Evolutionary conservation across 2,329 filamentous ascomycete genomes (phyloP).

Genomic region (Nemania bipapillata): DNA sequence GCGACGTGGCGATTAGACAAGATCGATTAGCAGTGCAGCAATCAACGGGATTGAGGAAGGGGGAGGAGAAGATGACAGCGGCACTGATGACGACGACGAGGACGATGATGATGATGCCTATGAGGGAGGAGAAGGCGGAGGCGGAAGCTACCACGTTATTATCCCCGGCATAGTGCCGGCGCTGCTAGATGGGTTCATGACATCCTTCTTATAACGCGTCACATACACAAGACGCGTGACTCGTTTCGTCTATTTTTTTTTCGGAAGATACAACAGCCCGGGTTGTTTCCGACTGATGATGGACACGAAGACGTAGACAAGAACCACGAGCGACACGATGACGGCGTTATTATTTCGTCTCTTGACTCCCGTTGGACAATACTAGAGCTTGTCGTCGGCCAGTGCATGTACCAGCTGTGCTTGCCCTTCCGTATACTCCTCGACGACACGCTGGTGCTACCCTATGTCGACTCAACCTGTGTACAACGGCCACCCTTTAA

Average conservation of each 20-base stretch:
- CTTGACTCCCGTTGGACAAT: not conserved
- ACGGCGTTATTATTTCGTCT: too few species aligned
- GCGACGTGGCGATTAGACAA: too few species aligned
- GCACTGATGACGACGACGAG: not conserved
- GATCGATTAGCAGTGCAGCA: too few species aligned
- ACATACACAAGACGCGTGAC: too few species aligned
- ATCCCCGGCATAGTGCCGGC: slow-evolving; percentile 1
- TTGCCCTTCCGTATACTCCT: slow-evolving; percentile 6
- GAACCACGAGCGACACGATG: too few species aligned
- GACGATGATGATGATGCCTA: not conserved
- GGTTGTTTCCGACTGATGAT: too few species aligned
- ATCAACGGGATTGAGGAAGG: not conserved
- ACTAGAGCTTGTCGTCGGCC: slow-evolving; percentile 13
- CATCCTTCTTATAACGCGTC: too few species aligned
- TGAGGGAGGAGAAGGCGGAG: not conserved
- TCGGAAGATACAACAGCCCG: too few species aligned
- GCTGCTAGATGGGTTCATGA: too few species aligned
- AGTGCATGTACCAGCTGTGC: slow-evolving; percentile 5
- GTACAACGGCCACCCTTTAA: not conserved
- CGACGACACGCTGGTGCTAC: not conserved
- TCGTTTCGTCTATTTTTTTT: too few species aligned
- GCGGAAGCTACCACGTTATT: not conserved
- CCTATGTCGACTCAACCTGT: slow-evolving; percentile 8
- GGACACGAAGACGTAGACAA: too few species aligned
- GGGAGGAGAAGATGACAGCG: not conserved